Conservation (phyloP, 2,329 filamentous ascomycete genomes). For the Simplicillium aogashimaense region DNA sequence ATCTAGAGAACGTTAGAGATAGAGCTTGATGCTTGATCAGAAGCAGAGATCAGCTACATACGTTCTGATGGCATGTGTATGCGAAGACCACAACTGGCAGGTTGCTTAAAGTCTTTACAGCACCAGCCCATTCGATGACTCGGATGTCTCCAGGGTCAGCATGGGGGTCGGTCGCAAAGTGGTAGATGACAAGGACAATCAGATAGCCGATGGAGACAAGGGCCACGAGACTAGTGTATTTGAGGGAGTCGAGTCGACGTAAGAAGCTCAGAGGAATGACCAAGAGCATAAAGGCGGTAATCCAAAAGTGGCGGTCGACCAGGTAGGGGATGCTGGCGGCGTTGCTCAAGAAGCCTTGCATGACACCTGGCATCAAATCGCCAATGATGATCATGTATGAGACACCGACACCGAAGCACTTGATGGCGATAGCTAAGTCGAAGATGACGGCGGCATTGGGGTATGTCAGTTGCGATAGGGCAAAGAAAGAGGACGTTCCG, state of each 20-base stretch:
- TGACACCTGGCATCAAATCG: conserved; percentile 93
- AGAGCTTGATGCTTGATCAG: not conserved
- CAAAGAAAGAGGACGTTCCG: conserved; percentile 85
- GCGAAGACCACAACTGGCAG: conserved; percentile 96
- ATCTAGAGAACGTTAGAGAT: conserved; percentile 49
- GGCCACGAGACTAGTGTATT: conserved; percentile 91
- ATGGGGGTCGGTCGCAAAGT: conserved; percentile 74
- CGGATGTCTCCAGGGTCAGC: conserved; percentile 65
- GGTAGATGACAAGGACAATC: conserved; percentile 84
- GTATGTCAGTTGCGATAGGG: conserved; percentile 93
- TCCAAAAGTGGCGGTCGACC: conserved; percentile 90
- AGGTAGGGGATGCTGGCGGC: conserved; percentile 58
- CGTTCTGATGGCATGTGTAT: conserved; percentile 99
- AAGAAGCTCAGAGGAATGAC: conserved; percentile 93
- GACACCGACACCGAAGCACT: conserved; percentile 95
- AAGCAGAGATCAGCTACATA: conserved; percentile 27
- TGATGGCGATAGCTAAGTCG: conserved; percentile 90
- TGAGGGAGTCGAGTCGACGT: conserved; percentile 83
- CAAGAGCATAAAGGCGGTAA: conserved; percentile 93
- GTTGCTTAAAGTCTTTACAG: conserved; percentile 69
- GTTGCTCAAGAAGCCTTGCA: conserved; percentile 65
- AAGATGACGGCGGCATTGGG: conserved; percentile 93
- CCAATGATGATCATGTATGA: conserved; percentile 99
- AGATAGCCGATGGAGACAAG: conserved; percentile 90
- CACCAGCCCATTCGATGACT: conserved; percentile 68